Evolutionary conservation across 2,329 filamentous ascomycete genomes (phyloP), one percentile per base, ranked within the genome.

Genomic region (Bisporella sp.): DNA sequence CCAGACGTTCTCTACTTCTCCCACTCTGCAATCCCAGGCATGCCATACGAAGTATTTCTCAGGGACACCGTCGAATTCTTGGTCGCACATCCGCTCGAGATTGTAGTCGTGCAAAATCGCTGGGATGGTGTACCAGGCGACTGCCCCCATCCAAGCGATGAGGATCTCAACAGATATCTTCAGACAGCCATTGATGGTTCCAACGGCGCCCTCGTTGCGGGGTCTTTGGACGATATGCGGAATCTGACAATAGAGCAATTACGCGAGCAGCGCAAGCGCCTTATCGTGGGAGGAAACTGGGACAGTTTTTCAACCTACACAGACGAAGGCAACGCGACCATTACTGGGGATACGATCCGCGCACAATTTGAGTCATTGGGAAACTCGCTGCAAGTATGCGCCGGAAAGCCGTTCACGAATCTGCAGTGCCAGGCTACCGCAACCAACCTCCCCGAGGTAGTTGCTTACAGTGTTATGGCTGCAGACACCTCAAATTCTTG

Each of bases 361-460:
- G 57, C 59, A 6, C 63, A 66, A 29, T 70, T 72, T 45, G 62
- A 68, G 11, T 47, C 48, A 33, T 61, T 73, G 6, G 9, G 35
- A 4, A 5, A 28, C 46, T 64, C 54, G 11, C 59, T 61, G 1
- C 58, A 66, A 5, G 60, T 59, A 5, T 64, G 67, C 51, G 58
- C 56, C 3, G 64, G 64, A 5, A 66, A 63, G 39, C 66, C 65
- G 5, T 69, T 73, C 52, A 67, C 70, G 37, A 69, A 71, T 45
- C 60, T 72, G 43, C 74, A 77, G 55, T 76, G 73, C 49, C 74
- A 77, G 62, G 74, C 74, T 2, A 78, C 74, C 3, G 68, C 73
- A n/a, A 71, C 71, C 5, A 74, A 74, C 56, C 72, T 77, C 40
- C 63, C 67, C 4, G 69, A 72, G 50, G 74, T 74, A 0, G 67